Evolutionary conservation across 2,329 filamentous ascomycete genomes (phyloP).

Genomic region (Monilinia vaccinii-corymbosi): DNA sequence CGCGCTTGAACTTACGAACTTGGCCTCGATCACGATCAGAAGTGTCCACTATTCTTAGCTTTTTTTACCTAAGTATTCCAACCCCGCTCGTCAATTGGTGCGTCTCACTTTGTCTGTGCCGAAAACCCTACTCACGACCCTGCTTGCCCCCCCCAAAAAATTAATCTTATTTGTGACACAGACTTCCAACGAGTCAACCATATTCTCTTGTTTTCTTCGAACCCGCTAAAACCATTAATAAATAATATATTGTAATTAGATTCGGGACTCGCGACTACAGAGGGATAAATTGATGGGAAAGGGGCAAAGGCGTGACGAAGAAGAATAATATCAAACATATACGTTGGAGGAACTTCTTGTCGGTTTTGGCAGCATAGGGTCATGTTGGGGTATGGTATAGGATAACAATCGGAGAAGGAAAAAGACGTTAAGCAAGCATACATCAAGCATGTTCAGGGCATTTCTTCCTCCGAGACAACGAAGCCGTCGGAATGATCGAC

Average conservation of each 20-base stretch:
- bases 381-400: background rate
- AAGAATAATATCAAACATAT: background rate
- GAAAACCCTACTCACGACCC: background rate
- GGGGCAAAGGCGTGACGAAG: slow-evolving; percentile 24
- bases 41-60: slow-evolving; percentile 14
- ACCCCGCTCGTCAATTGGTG: slow-evolving; percentile 5
- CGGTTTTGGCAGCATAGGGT: background rate
- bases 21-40: slow-evolving; percentile 11
- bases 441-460: slow-evolving; percentile 5
- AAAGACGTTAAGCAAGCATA: slow-evolving; percentile 4
- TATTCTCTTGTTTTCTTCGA: slow-evolving; percentile 6
- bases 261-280: background rate
- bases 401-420: background rate
- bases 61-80: background rate
- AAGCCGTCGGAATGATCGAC: background rate
- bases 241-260: background rate
- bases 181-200: slow-evolving; percentile 6
- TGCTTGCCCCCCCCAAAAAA: background rate
- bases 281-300: slow-evolving; percentile 10
- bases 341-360: background rate
- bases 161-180: slow-evolving; percentile 7
- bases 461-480: slow-evolving; percentile 8
- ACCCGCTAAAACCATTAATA: background rate
- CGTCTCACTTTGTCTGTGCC: slow-evolving; percentile 3
- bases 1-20: slow-evolving; percentile 5